A percentile compares a stretch with the other conserved stretches of the same genome.
phyloP scores from a whole-genome alignment of 148 eudicot species.

The Simmondsia chinensis region DNA sequence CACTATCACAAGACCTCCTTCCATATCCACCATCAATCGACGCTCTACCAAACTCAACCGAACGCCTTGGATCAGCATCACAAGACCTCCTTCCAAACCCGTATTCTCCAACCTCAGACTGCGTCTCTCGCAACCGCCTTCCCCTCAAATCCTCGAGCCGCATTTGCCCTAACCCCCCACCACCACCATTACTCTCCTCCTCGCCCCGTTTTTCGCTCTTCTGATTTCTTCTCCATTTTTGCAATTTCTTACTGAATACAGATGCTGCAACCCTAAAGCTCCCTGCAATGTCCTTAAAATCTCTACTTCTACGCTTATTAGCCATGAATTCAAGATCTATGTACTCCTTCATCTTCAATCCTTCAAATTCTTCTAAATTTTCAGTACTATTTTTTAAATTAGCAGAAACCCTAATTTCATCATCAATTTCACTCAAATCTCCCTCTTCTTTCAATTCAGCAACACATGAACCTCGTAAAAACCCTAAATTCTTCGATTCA shows the following conservation, averaged over 20 bases:
- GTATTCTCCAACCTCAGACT: constrained; percentile 38
- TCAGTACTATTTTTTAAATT: constrained; percentile 6
- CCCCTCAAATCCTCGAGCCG: constrained; percentile 18
- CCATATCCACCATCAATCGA: constrained; percentile 46
- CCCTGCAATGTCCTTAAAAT: constrained; percentile 46
- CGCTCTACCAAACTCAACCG: constrained; percentile 16
- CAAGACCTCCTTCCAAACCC: constrained; percentile 27
- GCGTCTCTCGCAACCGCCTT: constrained; percentile 30
- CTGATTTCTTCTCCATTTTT: constrained; percentile 64
- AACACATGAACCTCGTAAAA: constrained; percentile 23
- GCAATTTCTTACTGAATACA: constrained; percentile 62
- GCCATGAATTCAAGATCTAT: constrained; percentile 62
- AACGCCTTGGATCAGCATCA: constrained; percentile 16
- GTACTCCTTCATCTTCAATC: constrained; percentile 65
- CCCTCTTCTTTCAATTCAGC: constrained; percentile 13
- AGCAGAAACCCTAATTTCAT: constrained; percentile 36
- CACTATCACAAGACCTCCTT: constrained; percentile 20
- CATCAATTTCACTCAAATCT: constrained; percentile 4
- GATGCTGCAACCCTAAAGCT: constrained; percentile 59
- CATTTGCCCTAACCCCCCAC: constrained; percentile 21
- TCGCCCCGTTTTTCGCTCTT: constrained; percentile 14
- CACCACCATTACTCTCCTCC: background rate
- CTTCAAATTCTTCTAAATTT: constrained; percentile 27
- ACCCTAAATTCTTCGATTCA: constrained; percentile 48
- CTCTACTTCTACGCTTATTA: constrained; percentile 15